These are phyloP conservation scores for Melampsora americana DNA, from an alignment of 1,284 basidiomycete species.

Conservation along the genomic window DNA sequence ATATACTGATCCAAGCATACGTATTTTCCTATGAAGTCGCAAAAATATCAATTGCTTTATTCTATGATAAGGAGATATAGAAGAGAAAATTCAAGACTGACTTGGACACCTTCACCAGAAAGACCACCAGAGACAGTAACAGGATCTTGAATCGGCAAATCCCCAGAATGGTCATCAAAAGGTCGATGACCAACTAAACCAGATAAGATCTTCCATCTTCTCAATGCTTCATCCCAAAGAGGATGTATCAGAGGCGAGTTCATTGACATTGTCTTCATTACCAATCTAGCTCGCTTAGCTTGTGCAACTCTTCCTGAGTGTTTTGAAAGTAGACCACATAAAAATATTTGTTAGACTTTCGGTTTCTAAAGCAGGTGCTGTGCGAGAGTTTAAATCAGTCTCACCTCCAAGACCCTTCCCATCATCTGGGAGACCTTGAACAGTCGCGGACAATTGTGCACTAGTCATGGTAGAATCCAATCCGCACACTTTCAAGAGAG, in stretches of 20 bases:
- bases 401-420: conserved; percentile 42
- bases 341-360: neutral
- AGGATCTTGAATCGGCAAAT: conserved; percentile 17
- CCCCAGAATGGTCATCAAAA: conserved; percentile 36
- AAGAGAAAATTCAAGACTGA: conserved; percentile 3
- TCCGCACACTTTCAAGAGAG: conserved; percentile 21
- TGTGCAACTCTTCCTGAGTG: conserved; percentile 40
- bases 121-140: conserved; percentile 11
- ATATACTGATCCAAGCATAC: conserved; percentile 44
- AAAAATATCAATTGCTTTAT: neutral
- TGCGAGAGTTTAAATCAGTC: neutral
- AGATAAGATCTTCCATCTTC: conserved; percentile 37
- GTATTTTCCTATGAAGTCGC: conserved; percentile 33
- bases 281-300: conserved; percentile 41
- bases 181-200: conserved; percentile 40
- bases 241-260: conserved; percentile 33
- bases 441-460: conserved; percentile 23
- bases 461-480: conserved; percentile 27
- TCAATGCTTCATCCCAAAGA: conserved; percentile 41
- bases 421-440: conserved; percentile 41
- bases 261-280: conserved; percentile 29
- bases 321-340: neutral
- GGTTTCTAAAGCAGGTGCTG: neutral
- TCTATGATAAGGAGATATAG: neutral
- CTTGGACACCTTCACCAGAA: conserved; percentile 37